Conservation (phyloP, 2,329 filamentous ascomycete genomes). For the Cordyceps javanica region DNA sequence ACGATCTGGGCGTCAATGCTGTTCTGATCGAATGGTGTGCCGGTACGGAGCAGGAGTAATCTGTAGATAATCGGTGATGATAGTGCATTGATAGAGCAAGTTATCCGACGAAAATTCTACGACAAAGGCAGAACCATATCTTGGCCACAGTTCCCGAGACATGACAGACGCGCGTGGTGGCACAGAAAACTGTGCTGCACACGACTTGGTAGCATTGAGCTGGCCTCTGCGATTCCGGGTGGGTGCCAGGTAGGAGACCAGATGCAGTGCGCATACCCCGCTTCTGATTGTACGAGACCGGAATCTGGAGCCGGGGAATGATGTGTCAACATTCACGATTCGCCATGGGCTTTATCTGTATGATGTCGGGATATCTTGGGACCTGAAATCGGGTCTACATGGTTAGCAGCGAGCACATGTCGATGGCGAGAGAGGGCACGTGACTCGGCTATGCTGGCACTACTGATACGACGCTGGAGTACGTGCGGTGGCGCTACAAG, state of each 20-base stretch:
- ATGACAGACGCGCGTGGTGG: no score
- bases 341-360: not conserved
- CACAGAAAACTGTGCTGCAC: no score
- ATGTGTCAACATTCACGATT: not conserved
- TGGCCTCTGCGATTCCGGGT: not conserved
- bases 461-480: not conserved
- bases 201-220: no score
- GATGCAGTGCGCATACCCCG: not conserved
- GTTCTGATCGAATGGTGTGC: not conserved
- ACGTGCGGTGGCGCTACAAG: not conserved
- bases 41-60: no score
- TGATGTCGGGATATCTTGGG: not conserved
- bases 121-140: not conserved
- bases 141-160: no score
- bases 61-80: no score
- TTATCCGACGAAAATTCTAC: no score
- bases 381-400: not conserved
- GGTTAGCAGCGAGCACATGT: conserved; percentile 1
- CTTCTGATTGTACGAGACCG: not conserved
- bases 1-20: not conserved
- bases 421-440: not conserved
- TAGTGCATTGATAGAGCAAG: not conserved
- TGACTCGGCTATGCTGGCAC: conserved; percentile 2
- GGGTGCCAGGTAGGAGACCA: not conserved
- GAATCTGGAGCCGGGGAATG: not conserved